Conservation (phyloP, 2,329 filamentous ascomycete genomes). For the Ophiostoma perfectum region DNA sequence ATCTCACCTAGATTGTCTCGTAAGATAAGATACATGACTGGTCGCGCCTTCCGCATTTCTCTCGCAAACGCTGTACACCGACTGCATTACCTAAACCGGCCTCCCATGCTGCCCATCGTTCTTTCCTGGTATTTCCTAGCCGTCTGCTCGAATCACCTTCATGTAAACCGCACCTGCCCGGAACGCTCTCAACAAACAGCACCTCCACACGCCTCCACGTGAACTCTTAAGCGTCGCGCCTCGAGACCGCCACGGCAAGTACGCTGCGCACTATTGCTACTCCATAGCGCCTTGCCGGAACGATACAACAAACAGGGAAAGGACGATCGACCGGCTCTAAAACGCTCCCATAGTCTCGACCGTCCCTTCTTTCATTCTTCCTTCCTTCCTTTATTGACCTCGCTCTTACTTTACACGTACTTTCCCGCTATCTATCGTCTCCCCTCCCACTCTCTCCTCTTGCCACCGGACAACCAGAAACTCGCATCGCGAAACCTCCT, state of each 20-base stretch:
- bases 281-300: conserved; percentile 19
- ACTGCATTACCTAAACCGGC: neutral
- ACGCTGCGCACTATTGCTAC: neutral
- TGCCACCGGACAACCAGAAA: neutral
- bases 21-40: neutral
- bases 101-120: neutral
- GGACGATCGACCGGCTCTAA: neutral
- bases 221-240: conserved; percentile 10
- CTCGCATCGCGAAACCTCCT: neutral
- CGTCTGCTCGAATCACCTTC: too few relatives aligned
- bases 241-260: neutral
- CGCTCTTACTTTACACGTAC: neutral
- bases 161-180: neutral
- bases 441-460: neutral
- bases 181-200: conserved; percentile 19
- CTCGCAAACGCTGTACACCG: neutral
- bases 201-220: conserved; percentile 20
- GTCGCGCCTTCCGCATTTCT: conserved; percentile 13
- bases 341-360: conserved; percentile 9
- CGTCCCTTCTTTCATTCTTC: neutral
- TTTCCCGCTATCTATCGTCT: neutral
- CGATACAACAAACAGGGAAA: conserved; percentile 17
- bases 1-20: neutral
- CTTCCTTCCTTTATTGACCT: neutral
- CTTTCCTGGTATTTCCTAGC: neutral